Evolutionary conservation across 345 rosid species (phyloP).

Genomic region (Passiflora organensis): DNA sequence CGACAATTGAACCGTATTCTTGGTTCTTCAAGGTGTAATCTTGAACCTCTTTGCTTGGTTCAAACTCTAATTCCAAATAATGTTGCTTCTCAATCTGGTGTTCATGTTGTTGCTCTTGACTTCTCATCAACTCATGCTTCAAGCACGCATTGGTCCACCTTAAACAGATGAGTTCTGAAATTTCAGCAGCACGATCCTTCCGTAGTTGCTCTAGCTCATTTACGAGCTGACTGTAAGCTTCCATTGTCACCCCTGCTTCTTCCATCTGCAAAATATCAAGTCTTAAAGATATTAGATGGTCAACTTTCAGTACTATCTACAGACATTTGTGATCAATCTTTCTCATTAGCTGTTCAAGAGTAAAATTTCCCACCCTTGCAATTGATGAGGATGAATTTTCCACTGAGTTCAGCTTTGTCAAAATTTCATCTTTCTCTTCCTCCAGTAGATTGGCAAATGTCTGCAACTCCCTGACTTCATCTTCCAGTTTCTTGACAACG

Average conservation of each 20-base stretch:
- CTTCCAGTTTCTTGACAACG: conserved; percentile 35
- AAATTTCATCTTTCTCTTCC: conserved; percentile 39
- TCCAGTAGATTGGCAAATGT: conserved; percentile 19
- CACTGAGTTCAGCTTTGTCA: conserved; percentile 19
- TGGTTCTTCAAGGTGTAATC: conserved; percentile 26
- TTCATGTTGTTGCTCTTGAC: conserved; percentile 17
- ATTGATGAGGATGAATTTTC: conserved; percentile 23
- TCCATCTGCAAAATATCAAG: conserved; percentile 27
- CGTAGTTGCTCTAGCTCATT: conserved; percentile 43
- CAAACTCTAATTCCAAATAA: conserved; percentile 24
- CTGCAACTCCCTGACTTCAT: conserved; percentile 33
- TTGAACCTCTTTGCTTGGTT: conserved; percentile 14
- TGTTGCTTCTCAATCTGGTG: conserved; percentile 9
- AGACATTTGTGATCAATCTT: no score
- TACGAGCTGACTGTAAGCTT: conserved; percentile 37
- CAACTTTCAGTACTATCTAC: no score
- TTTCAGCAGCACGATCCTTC: conserved; percentile 39
- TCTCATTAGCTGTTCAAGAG: no score
- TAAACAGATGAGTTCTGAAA: conserved; percentile 45
- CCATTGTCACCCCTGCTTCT: conserved; percentile 20
- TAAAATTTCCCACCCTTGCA: conserved; percentile 37
- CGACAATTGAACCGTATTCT: conserved; percentile 14
- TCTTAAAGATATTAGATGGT: not conserved
- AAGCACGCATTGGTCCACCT: conserved; percentile 78
- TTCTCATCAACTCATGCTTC: conserved; percentile 52